Evolutionary conservation across 2,329 filamentous ascomycete species (phyloP).

Genomic region (Hysterium pulicare): DNA sequence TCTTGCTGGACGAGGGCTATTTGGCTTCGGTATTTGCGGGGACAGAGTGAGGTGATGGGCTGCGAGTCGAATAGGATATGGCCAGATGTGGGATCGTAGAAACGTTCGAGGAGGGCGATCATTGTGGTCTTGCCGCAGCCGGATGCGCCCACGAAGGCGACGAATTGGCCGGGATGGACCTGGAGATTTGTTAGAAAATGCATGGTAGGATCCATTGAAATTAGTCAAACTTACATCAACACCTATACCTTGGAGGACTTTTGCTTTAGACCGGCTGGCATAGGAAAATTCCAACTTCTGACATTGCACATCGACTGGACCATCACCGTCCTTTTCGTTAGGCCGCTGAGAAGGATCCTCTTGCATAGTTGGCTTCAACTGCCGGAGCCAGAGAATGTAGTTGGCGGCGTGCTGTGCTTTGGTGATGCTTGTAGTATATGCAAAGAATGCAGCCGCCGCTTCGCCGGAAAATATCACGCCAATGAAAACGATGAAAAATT

Average conservation of each 20-base stretch:
- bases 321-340: constrained; percentile 30
- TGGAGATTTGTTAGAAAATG: not conserved
- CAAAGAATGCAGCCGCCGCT: constrained; percentile 63
- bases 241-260: constrained; percentile 31
- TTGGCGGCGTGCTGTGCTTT: constrained; percentile 38
- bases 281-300: constrained; percentile 4
- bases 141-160: constrained; percentile 47
- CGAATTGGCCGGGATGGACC: constrained; percentile 40
- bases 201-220: not conserved
- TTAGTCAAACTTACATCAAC: constrained; percentile 10
- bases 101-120: constrained; percentile 45
- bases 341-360: constrained; percentile 34
- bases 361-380: constrained; percentile 34
- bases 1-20: constrained; percentile 42
- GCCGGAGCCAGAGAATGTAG: constrained; percentile 45
- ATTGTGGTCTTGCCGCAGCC: constrained; percentile 49
- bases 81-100: constrained; percentile 44
- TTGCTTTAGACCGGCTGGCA: constrained; percentile 25
- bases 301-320: constrained; percentile 31
- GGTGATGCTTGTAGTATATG: constrained; percentile 30
- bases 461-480: constrained; percentile 67
- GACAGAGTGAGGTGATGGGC: constrained; percentile 26
- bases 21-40: constrained; percentile 26
- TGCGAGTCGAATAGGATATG: constrained; percentile 32
- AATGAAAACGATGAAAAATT: constrained; percentile 61